Evolutionary conservation across 73 alveolate genomes (phyloP), one percentile per base, ranked within the genome.

Genomic region (Stentor coeruleus): DNA sequence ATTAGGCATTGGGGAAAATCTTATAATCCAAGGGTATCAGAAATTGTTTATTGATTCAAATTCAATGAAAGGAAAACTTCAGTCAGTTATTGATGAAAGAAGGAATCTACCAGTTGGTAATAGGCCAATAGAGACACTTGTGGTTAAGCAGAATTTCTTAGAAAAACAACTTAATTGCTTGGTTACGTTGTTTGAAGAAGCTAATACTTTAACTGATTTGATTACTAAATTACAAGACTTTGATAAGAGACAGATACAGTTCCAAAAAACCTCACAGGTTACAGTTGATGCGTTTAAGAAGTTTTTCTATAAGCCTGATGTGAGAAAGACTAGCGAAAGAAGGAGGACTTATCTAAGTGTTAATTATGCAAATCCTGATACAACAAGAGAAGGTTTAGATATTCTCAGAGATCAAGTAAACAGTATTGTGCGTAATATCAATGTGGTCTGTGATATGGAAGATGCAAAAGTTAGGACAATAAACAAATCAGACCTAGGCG

Each of bases 351-450:
- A 57, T 57, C 73, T 57, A n/a, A 57, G 73, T 31, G 28, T 57
- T 31, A 57, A 31, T 2, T 31, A 57, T 57, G 73, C 73, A 20
- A 31, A 57, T 1, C 28, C 73, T 57, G 15, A n/a, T 57, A 20
- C 73, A 20, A 31, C 73, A n/a, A 57, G 73, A 57, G 73, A 57
- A 57, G 73, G 73, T 57, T 31, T 57, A 20, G 73, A 57, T 57
- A 31, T 57, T 20, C 73, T 57, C 15, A 57, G 28, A 57, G 73
- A 57, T 57, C 28, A 20, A 57, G 15, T 57, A 57, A 31, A 2
- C 15, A 57, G 2, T 2, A 57, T 57, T 20, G 28, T 20, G 28
- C 0, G 73, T 20, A 57, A 57, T 31, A n/a, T 20, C 15, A 57
- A 31, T 1, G 28, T 57, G 73, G 28, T 57, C 28, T n/a, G 73